Evolutionary conservation across 176 grass and related monocot genomes (phyloP).

Genomic region (Secale cereale): DNA sequence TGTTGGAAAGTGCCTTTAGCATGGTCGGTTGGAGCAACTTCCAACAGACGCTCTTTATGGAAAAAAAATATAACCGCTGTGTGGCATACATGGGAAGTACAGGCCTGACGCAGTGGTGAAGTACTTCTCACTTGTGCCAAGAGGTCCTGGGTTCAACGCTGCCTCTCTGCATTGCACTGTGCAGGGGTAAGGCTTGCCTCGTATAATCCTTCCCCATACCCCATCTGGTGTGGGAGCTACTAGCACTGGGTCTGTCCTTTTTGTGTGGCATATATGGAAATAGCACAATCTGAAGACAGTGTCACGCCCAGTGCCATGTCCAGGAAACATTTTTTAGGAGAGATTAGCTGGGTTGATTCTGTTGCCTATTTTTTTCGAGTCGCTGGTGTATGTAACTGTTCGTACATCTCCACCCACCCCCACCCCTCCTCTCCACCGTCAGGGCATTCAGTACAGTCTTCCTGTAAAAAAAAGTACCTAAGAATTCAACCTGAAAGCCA

Average conservation of each 20-base stretch:
- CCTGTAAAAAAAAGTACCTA: background rate
- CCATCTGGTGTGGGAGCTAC: no score
- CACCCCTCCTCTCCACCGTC: no score
- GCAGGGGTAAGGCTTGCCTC: no score
- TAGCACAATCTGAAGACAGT: background rate
- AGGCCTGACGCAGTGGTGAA: no score
- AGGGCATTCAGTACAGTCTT: background rate
- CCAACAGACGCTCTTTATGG: background rate
- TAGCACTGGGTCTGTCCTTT: no score
- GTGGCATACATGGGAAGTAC: no score
- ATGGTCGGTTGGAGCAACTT: background rate
- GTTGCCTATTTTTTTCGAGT: background rate
- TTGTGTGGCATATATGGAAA: background rate
- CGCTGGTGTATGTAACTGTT: background rate
- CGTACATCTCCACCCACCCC: background rate
- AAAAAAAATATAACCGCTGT: background rate
- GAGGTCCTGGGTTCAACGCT: no score
- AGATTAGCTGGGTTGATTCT: background rate
- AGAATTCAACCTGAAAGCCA: conserved; percentile 21
- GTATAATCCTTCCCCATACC: no score
- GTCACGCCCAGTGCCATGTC: background rate
- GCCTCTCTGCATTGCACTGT: no score
- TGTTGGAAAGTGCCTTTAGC: background rate
- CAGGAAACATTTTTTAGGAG: background rate
- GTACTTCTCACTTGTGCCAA: no score